Base-by-base conservation (phyloP, 352 stramenopile species). In the Globisporangium middletonii region DNA sequence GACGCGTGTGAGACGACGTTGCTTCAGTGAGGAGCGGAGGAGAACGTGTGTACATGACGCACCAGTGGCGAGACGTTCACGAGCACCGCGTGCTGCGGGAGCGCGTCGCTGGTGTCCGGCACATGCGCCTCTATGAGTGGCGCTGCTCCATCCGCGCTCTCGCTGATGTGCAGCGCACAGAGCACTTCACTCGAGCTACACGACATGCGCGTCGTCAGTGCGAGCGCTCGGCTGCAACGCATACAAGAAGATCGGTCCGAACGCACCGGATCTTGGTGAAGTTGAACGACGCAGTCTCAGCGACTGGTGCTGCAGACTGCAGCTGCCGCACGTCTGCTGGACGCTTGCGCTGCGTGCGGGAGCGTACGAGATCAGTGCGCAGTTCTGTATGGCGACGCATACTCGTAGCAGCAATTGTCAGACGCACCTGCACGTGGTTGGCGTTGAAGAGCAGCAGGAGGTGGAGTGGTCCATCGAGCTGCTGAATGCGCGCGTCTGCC, bases 11-110 rank as follows among this genome's bases (percentile, higher is more conserved):
- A 16, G 28, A 16, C 45, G 12, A 8, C 27, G 16, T 23, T 23
- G 23, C 11, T 38, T 8, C 19, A 33, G 8, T n/a, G 33, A 30
- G 19, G 45, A 16, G 15, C 23, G 23, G 15, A 11, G 18, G 16
- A 9, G 18, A 12, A 46, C 28, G 50, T 49, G 50, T 23, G 23
- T 23, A 23, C 23, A 23, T 23, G 23, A 23, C 69, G 15, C 62
- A 92, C 81, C 64, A 92, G 65, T 13, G 82, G 82, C 8, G 77
- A 76, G 6, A 89, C 68, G 58, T 92, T 92, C 8, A 88, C 67
- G 13, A 92, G 71, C 43, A 83, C 71, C 7, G 62, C 68, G 45
- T 72, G 63, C 0, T 38, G 15, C 8, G 50, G 57, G 28, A 53
- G 50, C n/a, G 44, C 44, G 4, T 23, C 48, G 23, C 1, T 11